phyloP scores from a whole-genome alignment of 441 rosid species.

The Biscutella laevigata region DNA sequence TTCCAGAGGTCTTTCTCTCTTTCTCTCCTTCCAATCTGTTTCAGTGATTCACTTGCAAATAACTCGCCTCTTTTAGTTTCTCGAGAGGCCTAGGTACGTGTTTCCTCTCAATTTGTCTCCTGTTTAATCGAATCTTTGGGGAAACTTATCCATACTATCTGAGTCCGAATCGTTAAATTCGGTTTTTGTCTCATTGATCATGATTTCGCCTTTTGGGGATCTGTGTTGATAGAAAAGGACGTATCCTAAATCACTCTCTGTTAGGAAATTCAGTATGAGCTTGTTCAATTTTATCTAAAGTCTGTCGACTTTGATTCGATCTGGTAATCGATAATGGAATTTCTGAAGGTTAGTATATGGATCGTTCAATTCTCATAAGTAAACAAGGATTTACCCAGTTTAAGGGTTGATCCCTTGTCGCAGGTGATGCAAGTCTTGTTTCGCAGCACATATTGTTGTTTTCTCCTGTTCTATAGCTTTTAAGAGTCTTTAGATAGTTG shows the following conservation, averaged over 20 bases:
- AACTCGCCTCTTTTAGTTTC: not conserved
- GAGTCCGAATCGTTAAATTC: not conserved
- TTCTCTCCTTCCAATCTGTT: not conserved
- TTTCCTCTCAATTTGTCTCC: constrained; percentile 6
- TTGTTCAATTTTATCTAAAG: not conserved
- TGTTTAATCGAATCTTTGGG: constrained; percentile 18
- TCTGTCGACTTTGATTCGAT: constrained; percentile 10
- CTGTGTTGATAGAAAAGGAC: constrained; percentile 6
- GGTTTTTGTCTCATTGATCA: constrained; percentile 2
- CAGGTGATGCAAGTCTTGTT: not conserved
- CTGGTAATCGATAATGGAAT: not conserved
- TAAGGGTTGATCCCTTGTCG: not conserved
- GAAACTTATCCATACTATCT: not conserved
- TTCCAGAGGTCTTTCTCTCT: not conserved
- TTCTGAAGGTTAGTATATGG: not conserved
- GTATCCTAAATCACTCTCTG: not conserved
- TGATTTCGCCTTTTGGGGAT: constrained; percentile 6
- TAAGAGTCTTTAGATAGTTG: not conserved
- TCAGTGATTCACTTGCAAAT: constrained; percentile 17
- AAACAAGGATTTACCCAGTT: not conserved
- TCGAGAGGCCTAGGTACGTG: constrained; percentile 18
- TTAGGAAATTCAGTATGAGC: not conserved
- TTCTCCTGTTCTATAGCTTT: not conserved
- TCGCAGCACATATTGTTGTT: not conserved
- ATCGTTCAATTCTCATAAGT: not conserved